Conservation (phyloP, 768 basidiomycete species). For the Candolleomyces aberdarensis region DNA sequence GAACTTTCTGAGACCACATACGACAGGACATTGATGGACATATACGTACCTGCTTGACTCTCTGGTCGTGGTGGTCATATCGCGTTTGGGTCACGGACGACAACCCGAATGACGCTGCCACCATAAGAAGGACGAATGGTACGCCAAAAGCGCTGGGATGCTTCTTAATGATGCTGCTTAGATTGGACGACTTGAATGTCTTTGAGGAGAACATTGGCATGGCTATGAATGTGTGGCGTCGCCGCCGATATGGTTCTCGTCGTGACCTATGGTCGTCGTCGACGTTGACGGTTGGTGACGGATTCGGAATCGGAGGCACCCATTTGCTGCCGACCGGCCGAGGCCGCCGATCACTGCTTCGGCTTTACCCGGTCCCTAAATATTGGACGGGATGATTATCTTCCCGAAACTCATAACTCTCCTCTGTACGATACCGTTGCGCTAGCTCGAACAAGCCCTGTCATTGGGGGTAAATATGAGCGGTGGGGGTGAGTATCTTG, state of each 20-base stretch:
- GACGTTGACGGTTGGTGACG: background rate
- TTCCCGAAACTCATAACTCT: background rate
- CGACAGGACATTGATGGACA: background rate
- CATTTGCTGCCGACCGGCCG: background rate
- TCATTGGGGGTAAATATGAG: slow-evolving; percentile 20
- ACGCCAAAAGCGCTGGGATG: slow-evolving; percentile 79
- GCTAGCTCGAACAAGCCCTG: background rate
- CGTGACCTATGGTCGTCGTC: background rate
- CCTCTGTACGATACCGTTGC: background rate
- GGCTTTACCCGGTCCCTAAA: background rate
- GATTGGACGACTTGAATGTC: slow-evolving; percentile 37
- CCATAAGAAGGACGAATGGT: slow-evolving; percentile 83
- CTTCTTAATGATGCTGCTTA: slow-evolving; percentile 46
- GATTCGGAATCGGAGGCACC: background rate
- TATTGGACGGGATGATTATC: background rate
- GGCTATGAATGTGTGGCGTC: slow-evolving; percentile 1
- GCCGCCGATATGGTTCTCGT: slow-evolving; percentile 2
- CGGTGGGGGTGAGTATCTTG: slow-evolving; percentile 17
- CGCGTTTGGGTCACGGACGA: slow-evolving; percentile 83
- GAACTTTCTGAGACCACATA: background rate
- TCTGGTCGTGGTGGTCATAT: slow-evolving; percentile 85
- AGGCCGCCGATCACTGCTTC: background rate
- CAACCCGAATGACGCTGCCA: slow-evolving; percentile 82
- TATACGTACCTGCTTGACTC: slow-evolving; percentile 58
- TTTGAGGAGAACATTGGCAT: slow-evolving; percentile 55